Conservation (phyloP, 768 basidiomycete genomes). For the Lentinula guzmanii region DNA sequence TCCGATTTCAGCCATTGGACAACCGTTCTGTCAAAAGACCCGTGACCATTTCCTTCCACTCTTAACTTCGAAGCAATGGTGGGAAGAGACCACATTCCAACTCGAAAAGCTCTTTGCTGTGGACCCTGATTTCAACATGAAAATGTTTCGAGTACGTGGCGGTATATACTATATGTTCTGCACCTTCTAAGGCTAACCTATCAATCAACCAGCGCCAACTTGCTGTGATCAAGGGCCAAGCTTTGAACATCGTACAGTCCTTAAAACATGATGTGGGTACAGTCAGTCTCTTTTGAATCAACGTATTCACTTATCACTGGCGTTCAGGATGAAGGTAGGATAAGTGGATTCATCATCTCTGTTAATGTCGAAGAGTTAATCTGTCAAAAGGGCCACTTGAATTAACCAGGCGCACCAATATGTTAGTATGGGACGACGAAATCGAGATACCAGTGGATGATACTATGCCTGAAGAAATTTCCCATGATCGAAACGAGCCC, state of each 20-base stretch:
- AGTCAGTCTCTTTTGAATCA: not conserved
- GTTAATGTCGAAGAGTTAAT: not conserved
- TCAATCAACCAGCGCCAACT: conserved; percentile 57
- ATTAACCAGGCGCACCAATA: conserved; percentile 75
- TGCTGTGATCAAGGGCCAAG: conserved; percentile 92
- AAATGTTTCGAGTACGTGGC: conserved; percentile 72
- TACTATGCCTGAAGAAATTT: conserved; percentile 27
- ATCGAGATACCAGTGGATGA: conserved; percentile 62
- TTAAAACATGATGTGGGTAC: conserved; percentile 63
- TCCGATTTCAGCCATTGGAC: conserved; percentile 79
- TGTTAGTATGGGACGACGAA: conserved; percentile 84
- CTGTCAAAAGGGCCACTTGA: conserved; percentile 79
- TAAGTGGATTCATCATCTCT: not conserved
- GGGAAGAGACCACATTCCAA: conserved; percentile 81
- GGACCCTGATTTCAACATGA: conserved; percentile 84
- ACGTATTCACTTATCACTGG: not conserved
- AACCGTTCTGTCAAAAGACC: conserved; percentile 80
- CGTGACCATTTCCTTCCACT: conserved; percentile 77
- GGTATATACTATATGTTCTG: not conserved
- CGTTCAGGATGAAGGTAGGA: conserved; percentile 66
- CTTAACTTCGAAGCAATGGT: conserved; percentile 81
- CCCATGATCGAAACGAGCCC: conserved; percentile 21
- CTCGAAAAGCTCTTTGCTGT: conserved; percentile 72
- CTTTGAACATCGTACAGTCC: conserved; percentile 85
- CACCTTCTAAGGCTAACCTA: not conserved